phyloP scores from a whole-genome alignment of 2,329 filamentous ascomycete genomes.

The Metarhizium humberi region DNA sequence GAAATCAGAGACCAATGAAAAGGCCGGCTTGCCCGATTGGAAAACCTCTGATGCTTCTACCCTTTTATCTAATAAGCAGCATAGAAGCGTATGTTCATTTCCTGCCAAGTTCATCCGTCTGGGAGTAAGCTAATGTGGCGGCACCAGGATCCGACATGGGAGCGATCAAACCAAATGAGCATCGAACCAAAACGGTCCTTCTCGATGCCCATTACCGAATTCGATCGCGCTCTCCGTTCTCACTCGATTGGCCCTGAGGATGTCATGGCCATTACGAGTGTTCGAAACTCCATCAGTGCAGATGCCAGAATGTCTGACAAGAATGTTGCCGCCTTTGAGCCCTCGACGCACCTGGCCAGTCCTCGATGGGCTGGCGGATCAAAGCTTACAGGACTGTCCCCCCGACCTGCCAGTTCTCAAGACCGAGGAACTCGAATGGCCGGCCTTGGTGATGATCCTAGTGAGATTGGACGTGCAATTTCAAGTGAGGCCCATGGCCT shows the following conservation, averaged over 20 bases:
- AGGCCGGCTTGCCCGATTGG: not conserved
- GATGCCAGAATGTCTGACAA: conserved; percentile 28
- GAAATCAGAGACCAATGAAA: conserved; percentile 25
- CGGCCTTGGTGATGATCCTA: conserved; percentile 31
- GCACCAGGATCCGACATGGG: conserved; percentile 24
- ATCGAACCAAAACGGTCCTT: conserved; percentile 43
- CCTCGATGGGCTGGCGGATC: conserved; percentile 21
- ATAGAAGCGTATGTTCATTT: conserved; percentile 38
- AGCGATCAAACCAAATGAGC: conserved; percentile 25
- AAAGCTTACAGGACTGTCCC: conserved; percentile 46
- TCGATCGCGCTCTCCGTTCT: conserved; percentile 49
- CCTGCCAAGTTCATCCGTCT: not conserved
- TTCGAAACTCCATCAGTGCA: conserved; percentile 41
- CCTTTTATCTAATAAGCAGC: conserved; percentile 17
- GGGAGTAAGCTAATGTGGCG: not conserved
- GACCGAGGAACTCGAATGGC: conserved; percentile 35
- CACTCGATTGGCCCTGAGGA: conserved; percentile 51
- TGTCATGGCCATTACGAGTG: conserved; percentile 42
- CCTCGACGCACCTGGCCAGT: conserved; percentile 14
- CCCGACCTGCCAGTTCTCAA: conserved; percentile 52
- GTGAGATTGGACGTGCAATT: conserved; percentile 54
- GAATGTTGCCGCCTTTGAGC: not conserved
- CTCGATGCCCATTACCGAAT: conserved; percentile 52
- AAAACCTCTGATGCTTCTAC: not conserved
- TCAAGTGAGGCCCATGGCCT: conserved; percentile 42